Evolutionary conservation across 139 green algal species (phyloP).

Genomic region (Dunaliella primolecta): DNA sequence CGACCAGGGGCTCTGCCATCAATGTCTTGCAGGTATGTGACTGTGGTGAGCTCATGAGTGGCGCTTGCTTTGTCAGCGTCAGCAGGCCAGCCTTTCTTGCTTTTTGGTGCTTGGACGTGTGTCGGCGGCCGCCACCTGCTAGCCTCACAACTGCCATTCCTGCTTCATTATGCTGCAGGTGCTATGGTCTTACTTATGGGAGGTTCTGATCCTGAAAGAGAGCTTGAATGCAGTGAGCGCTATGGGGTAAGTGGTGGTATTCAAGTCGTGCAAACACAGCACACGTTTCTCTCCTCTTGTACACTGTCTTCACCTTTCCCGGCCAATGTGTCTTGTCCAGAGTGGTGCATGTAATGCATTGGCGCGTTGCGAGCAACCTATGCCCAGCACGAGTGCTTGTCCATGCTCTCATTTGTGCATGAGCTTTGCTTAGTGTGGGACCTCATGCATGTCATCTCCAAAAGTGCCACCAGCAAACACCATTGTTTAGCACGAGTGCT

Average conservation of each 20-base stretch:
- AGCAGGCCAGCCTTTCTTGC: no score
- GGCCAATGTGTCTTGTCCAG: neutral
- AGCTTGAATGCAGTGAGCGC: neutral
- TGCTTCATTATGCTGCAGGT: no score
- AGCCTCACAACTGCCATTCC: no score
- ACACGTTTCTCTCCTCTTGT: neutral
- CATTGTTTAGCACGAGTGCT: neutral
- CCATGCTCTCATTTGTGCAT: neutral
- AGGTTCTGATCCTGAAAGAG: constrained; percentile 2
- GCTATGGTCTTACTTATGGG: constrained; percentile 3
- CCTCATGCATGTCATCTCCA: no score
- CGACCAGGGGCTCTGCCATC: constrained; percentile 36
- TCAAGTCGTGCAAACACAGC: neutral
- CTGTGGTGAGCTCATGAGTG: no score
- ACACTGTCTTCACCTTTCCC: neutral
- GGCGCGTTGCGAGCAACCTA: no score
- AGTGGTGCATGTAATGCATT: neutral
- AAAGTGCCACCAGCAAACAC: no score
- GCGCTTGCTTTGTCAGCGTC: no score
- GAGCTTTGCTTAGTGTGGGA: neutral
- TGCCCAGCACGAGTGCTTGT: no score
- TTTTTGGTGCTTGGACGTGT: no score
- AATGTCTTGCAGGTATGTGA: constrained; percentile 40
- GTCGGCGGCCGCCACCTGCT: no score
- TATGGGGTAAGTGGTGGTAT: neutral